Evolutionary conservation across 306 rosid genomes (phyloP), one percentile per base, ranked within the genome.

Genomic region (Prunus campanulata): DNA sequence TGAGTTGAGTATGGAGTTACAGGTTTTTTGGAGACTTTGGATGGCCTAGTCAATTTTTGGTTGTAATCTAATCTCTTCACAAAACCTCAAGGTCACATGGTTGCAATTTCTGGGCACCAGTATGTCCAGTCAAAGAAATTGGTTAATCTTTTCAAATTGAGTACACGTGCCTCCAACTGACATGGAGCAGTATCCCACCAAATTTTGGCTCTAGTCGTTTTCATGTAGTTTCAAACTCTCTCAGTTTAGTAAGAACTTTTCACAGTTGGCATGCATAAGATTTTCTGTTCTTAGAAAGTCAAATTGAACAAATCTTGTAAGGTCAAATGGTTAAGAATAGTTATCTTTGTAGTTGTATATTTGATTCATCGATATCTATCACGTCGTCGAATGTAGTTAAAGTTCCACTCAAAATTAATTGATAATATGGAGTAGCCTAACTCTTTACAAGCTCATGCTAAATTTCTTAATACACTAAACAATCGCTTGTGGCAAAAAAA

Each of bases 61-160:
- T 16, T 70, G 74, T 51, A 55, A 30, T 70, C 48, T 70, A 50
- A 11, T 51, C 32, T 51, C 32, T 27, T 51, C 68, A 48, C 44
- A 85, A 85, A 85, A 74, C 84, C 72, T 81, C 56, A 50, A 49
- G 64, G 27, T 71, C 29, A 27, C 84, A 81, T 78, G 84, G 79
- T 76, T 85, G 71, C 49, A 77, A 69, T 85, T 82, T 68, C 86
- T 85, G 72, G 68, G 65, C 70, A 77, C 83, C 80, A 81, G 78
- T 85, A 76, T 70, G 56, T 71, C 66, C 54, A 32, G 60, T 75
- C 52, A 63, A 72, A 68, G 25, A 57, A 83, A 70, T 49, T 85
- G 80, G 81, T 74, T 78, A 74, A 76, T 74, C 72, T 50, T 64
- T 51, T 47, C 11, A 11, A 74, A 60, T 50, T 8, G 30, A 52